Evolutionary conservation across 306 rosid species (phyloP), one percentile per base, ranked within the genome.

Genomic region (Cucurbita moschata): DNA sequence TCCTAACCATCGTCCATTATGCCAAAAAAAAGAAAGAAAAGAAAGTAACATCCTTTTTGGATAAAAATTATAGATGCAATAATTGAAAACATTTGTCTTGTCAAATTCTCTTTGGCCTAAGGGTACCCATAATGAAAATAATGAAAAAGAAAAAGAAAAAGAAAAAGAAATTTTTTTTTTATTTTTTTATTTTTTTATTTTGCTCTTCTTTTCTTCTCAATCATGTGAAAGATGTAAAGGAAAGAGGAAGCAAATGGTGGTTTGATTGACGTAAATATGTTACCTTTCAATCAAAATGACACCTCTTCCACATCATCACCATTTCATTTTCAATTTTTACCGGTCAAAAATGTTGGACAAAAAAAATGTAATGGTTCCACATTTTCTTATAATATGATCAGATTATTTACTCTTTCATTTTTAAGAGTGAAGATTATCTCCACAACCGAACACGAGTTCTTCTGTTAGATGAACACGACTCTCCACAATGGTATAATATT

Each of bases 151-250:
- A 38, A 37, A 43, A 38, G 2, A n/a, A 66, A 66, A 5, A n/a
- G n/a, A n/a, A n/a, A n/a, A n/a, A n/a, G 19, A 40, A 18, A 40
- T 30, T 56, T 23, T 23, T 57, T 13, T 61, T 40, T 9, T 9
- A n/a, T n/a, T n/a, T n/a, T n/a, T n/a, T n/a, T n/a, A n/a, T n/a
- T n/a, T n/a, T n/a, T n/a, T n/a, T 10, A 4, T n/a, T 4, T 19
- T 6, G 4, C n/a, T 39, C 9, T 21, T 4, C 11, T 46, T 68
- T 68, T 68, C 42, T 67, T 67, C 5, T 46, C 42, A 68, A 68
- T 68, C 73, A 68, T 68, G 73, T 68, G 73, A 68, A 68, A 68
- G 42, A 23, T 47, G 73, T 68, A 68, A 68, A 68, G 73, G 21
- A 68, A 68, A 68, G 73, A 23, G 73, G 57, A 12, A 68, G 57